Base-by-base conservation (phyloP, 2,329 filamentous ascomycete species). In the Pseudogymnoascus sp. region DNA sequence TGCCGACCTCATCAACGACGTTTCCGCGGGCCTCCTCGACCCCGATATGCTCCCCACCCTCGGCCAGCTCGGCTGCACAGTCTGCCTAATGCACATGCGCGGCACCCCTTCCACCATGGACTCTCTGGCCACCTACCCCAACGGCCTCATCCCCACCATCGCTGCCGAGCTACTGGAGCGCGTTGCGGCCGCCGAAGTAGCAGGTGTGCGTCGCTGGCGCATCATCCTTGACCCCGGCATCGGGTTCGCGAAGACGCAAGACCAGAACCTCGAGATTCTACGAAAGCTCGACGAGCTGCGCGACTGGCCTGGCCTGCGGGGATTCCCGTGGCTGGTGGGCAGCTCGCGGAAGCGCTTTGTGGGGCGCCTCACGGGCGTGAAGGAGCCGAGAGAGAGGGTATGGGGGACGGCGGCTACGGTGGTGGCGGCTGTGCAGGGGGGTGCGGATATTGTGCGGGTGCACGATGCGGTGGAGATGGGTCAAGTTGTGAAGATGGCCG, bases 161-260 rank as follows among this genome's bases (percentile, higher is more conserved):
- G 79, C 77, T 2, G 65, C 68, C 1, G 88, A 90, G 69, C 79
- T 91, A 0, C 73, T 77, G 1, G 75, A 75, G 1, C 83, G 93
- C 15, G 83, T 97, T 4, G 78, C 78, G 0, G 90, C 85, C 1
- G 95, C 95, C 21, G 82, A 96, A 74, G 82, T 79, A 13, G 92
- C 91, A 0, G 95, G 95, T 0, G 84, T 99, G 46, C 83, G 90
- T 3, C 87, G 93, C 59, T 99, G 95, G 95, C 89, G 93, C 67
- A 96, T 99, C 67, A 87, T 97, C 35, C 84, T 97, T 1, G 95
- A 99, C 73, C 95, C 95, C 0, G 95, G 95, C 0, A 84, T 99
- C 33, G 95, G 95, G 0, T 99, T 99, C 73, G 92, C 95, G 63
- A 99, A 99, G 78, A 87, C 85, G 0, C 80, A 82, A 62, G 80